Base-by-base conservation (phyloP, 331 rosid species). In the Quercus tomentella region DNA sequence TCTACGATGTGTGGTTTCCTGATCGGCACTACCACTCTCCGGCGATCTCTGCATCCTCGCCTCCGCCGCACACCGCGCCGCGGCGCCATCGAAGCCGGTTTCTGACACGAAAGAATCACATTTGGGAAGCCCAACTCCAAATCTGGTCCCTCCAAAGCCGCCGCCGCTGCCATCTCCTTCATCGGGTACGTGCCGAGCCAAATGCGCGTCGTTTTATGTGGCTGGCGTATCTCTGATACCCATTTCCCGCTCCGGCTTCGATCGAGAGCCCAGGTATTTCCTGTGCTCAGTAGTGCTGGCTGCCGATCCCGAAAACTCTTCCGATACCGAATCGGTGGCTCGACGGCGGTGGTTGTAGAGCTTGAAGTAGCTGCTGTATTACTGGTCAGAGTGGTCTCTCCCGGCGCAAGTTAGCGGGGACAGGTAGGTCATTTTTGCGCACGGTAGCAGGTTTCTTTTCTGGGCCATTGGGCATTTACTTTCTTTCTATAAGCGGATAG, bases 201-300 rank as follows among this genome's bases (percentile, higher is more conserved):
- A 83, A 95, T 91, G 81, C 99, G 93, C 20, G 86, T 90, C 9
- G 93, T 78, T 80, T 95, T 93, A 52, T 94, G 93, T 11, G 99
- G 98, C 90, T 93, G 94, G 0, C 99, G 79, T 73, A 95, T 95
- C 84, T 95, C 99, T 1, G 98, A 95, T 26, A 93, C 99, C 99
- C 99, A 95, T 62, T 95, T 95, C 6, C 98, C 94, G 43, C 94
- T 88, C 77, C 98, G 85, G 79, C 81, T 55, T 5, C 99, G 85
- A 26, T 89, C 86, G 14, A 41, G 49, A 41, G 49, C 0, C 99
- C 99, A 2, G 60, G 80, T 83, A 93, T 0, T 72, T 6, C 5
- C 84, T 92, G 23, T 91, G 11, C 18, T 83, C 49, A 41, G 49
- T 41, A 9, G 49, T 15, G 15, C 55, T 2, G 23, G 79, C 68